Evolutionary conservation across 331 rosid genomes (phyloP).

Genomic region (Malus hybrid): DNA sequence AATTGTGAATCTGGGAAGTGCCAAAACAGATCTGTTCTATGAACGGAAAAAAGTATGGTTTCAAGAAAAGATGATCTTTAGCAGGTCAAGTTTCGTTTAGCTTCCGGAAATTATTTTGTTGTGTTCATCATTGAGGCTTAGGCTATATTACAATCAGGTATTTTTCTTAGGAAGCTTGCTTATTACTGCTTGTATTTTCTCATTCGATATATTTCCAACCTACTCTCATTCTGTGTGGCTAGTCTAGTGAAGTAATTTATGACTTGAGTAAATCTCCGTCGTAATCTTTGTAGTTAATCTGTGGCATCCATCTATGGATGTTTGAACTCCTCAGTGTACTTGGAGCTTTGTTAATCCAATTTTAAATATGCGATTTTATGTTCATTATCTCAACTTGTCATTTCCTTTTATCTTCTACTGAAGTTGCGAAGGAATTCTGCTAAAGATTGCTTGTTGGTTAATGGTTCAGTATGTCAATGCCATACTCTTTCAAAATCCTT

Average conservation of each 20-base stretch:
- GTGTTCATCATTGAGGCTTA: neutral
- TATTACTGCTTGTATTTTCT: neutral
- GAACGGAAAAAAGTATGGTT: conserved; percentile 89
- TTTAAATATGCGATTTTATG: neutral
- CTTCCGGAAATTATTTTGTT: neutral
- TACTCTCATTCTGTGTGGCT: neutral
- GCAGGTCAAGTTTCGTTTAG: neutral
- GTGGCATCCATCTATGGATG: neutral
- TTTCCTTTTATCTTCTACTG: neutral
- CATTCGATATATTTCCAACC: neutral
- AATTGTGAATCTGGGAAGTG: conserved; percentile 86
- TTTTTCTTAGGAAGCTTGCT: neutral
- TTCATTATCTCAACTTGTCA: neutral
- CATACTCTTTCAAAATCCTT: neutral
- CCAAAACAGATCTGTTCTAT: conserved; percentile 80
- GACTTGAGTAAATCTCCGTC: neutral
- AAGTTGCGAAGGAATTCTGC: neutral
- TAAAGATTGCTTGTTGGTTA: neutral
- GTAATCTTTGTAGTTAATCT: neutral
- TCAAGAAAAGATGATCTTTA: conserved; percentile 64
- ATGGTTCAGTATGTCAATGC: too few relatives aligned
- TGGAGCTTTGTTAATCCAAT: neutral
- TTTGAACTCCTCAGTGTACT: neutral
- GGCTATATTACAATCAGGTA: neutral
- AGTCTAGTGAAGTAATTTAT: conserved; percentile 1